Conservation (phyloP, 257 asterid species). For the Agastache rugosa region DNA sequence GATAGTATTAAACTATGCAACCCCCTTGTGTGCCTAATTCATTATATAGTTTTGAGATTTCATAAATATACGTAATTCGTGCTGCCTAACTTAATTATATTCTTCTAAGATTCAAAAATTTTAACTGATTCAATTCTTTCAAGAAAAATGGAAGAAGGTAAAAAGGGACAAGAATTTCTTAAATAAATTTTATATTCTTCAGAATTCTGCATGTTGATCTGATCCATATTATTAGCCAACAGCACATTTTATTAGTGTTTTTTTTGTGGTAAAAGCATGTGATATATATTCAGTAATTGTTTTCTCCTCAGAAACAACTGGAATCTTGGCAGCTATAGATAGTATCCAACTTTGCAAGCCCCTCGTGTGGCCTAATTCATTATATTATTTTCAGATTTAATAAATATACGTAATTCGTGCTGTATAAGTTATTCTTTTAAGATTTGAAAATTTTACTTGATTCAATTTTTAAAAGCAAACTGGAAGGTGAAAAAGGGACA, state of each 20-base stretch:
- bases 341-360: not conserved
- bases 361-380: slow-evolving; percentile 28
- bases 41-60: not conserved
- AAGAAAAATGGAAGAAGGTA: not conserved
- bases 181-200: too few species aligned
- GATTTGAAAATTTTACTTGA: too few species aligned
- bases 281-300: not conserved
- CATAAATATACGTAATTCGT: not conserved
- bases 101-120: not conserved
- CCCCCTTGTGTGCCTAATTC: slow-evolving; percentile 13
- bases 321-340: slow-evolving; percentile 23
- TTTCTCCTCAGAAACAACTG: not conserved
- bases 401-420: too few species aligned
- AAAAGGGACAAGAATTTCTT: too few species aligned
- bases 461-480: too few species aligned
- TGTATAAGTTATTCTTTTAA: too few species aligned
- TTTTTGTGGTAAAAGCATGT: not conserved
- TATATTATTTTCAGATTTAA: not conserved
- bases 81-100: not conserved
- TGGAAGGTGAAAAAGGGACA: too few species aligned
- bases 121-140: not conserved
- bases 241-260: too few species aligned
- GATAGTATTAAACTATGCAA: slow-evolving; percentile 16
- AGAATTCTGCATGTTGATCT: not conserved
- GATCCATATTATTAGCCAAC: not conserved